Percentiles rank a stretch among this genome's conserved stretches.
These are phyloP conservation scores for Themeda triandra DNA, from an alignment of 176 grass and related monocot species.

Conservation along the genomic window DNA sequence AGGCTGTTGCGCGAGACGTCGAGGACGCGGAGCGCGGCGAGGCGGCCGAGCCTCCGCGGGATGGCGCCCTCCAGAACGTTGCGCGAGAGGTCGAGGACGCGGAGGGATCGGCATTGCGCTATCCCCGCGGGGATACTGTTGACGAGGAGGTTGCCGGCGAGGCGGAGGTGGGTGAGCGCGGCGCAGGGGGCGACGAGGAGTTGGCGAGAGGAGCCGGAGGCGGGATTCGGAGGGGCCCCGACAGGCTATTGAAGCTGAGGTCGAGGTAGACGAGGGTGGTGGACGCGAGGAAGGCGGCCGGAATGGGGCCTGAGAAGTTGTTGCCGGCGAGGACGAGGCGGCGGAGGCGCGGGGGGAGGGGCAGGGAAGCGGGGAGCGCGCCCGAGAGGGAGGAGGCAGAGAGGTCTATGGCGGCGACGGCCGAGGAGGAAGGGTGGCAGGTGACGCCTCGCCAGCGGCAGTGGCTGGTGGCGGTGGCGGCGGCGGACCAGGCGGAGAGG, in stretches of 20 bases:
- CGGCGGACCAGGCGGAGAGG: slow-evolving; percentile 39
- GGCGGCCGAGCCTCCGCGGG: slow-evolving; percentile 30
- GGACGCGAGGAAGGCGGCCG: slow-evolving; percentile 33
- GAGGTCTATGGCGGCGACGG: slow-evolving; percentile 41
- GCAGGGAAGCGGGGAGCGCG: slow-evolving; percentile 20
- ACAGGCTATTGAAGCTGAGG: slow-evolving; percentile 41
- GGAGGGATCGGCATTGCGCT: slow-evolving; percentile 34
- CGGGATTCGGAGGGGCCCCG: slow-evolving; percentile 3
- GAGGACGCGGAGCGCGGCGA: slow-evolving; percentile 44
- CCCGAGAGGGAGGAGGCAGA: slow-evolving; percentile 35
- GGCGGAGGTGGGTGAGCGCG: slow-evolving; percentile 39
- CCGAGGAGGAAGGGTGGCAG: slow-evolving; percentile 29
- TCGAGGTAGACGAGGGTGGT: slow-evolving; percentile 48
- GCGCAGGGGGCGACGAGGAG: slow-evolving; percentile 7
- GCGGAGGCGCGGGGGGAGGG: slow-evolving; percentile 39
- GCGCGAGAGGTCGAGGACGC: slow-evolving; percentile 43
- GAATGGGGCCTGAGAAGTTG: slow-evolving; percentile 53
- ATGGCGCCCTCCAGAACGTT: slow-evolving; percentile 63
- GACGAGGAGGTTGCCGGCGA: slow-evolving; percentile 43
- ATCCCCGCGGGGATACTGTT: slow-evolving; percentile 47
- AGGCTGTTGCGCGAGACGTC: slow-evolving; percentile 74
- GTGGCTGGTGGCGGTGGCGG: slow-evolving; percentile 6
- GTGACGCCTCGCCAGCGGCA: slow-evolving; percentile 60
- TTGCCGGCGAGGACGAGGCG: slow-evolving; percentile 55
- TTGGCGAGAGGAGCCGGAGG: neutral